Base-by-base conservation (phyloP, 768 basidiomycete genomes). In the Leccinum sublutescens region DNA sequence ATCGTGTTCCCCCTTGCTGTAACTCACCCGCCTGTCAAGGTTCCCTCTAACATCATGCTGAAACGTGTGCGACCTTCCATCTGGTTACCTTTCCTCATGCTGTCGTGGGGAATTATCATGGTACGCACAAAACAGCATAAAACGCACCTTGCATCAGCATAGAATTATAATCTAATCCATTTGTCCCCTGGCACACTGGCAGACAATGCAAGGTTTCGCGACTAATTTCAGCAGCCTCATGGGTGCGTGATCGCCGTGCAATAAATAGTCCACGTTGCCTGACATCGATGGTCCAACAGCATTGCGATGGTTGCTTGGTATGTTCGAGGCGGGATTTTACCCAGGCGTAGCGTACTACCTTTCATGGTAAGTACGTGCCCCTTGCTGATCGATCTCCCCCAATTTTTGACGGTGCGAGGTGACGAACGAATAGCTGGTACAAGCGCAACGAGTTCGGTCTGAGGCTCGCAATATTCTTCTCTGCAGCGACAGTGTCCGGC, bases 21-120 rank as follows among this genome's bases (percentile, higher is more conserved):
- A 29, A 23, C n/a, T 54, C 11, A 33, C 21, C 4, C 14, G 27
- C 15, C 7, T 15, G 25, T 1, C 12, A 19, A 80, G 79, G 82
- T 89, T 29, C 89, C 90, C 3, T 88, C 86, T 14, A 89, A 90
- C 60, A 73, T 89, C 3, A 84, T 88, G 68, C 74, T 90, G 56
- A 89, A 89, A 68, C 82, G 87, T 34, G 77, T 90, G 31, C 79
- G 88, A 1, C 91, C 90, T 0, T 90, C 89, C 3, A 71, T 93
- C 34, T 92, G 90, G 89, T 75, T 93, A 4, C 88, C 88, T 5
- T 59, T 79, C 27, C 77, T 91, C 54, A 91, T 93, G 89, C 61
- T 89, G 3, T 63, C 83, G 17, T 90, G 89, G 88, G 89, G 88
- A 2, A 63, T 89, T 31, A 85, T 85, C 78, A 90, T 90, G 89